Conservation (phyloP, 305 asterid genomes). For the Solanum hybrid region DNA sequence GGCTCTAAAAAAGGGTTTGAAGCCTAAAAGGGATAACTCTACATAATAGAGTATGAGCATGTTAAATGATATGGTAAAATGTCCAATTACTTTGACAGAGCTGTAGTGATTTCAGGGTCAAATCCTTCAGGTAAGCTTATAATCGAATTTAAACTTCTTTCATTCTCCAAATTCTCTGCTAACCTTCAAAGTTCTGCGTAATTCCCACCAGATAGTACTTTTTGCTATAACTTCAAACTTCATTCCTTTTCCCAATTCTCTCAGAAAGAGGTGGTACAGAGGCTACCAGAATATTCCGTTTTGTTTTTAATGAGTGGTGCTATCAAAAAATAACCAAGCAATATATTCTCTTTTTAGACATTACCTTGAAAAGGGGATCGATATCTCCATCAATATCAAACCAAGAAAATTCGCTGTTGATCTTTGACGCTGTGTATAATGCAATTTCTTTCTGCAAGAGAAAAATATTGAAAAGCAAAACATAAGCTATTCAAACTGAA, state of each 20-base stretch:
- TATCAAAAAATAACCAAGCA: neutral
- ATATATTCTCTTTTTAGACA: neutral
- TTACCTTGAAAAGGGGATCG: conserved; percentile 98
- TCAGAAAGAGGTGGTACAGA: neutral
- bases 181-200: neutral
- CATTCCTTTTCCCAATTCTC: neutral
- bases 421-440: conserved; percentile 86
- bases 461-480: conserved; percentile 9
- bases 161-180: neutral
- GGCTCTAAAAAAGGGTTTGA: neutral
- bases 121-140: neutral
- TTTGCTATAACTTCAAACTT: neutral
- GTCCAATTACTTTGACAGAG: neutral
- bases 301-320: neutral
- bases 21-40: neutral
- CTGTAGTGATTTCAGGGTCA: neutral
- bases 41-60: neutral
- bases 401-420: conserved; percentile 92
- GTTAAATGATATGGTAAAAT: neutral
- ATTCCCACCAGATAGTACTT: neutral
- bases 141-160: neutral
- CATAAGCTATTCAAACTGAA: neutral
- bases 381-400: conserved; percentile 97
- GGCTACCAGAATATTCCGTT: neutral
- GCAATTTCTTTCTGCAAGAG: conserved; percentile 96